Evolutionary conservation across 768 basidiomycete genomes (phyloP).

Genomic region (Pulveroboletus sp.): DNA sequence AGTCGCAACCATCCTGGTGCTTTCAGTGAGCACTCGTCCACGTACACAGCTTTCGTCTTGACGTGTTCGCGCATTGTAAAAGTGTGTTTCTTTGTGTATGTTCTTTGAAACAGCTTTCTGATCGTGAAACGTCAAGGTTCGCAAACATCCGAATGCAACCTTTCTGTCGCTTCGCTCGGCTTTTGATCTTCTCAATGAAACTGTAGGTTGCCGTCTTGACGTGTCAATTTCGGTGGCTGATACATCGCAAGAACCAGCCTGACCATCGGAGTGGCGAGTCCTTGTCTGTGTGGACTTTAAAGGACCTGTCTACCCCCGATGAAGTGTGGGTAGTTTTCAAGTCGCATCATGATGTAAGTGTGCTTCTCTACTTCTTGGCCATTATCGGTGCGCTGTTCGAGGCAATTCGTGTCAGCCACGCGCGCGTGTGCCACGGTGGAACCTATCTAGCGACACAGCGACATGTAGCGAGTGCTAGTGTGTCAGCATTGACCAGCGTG

Average conservation of each 20-base stretch:
- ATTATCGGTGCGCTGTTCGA: too few relatives aligned
- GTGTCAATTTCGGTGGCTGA: conserved; percentile 5
- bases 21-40: conserved; percentile 3
- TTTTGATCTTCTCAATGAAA: conserved; percentile 19
- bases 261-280: conserved; percentile 4
- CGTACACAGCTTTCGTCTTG: conserved; percentile 41
- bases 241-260: conserved; percentile 6
- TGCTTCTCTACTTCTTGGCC: background rate
- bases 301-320: conserved; percentile 34
- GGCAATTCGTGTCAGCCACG: background rate
- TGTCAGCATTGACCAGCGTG: background rate
- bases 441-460: background rate
- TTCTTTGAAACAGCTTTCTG: background rate
- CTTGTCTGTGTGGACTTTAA: conserved; percentile 47
- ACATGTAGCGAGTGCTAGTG: background rate
- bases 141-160: conserved; percentile 20
- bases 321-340: conserved; percentile 55
- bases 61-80: conserved; percentile 53
- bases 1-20: conserved; percentile 4
- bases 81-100: conserved; percentile 32
- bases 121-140: conserved; percentile 17
- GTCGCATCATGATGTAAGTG: conserved; percentile 59
- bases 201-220: conserved; percentile 12
- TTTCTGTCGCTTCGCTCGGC: conserved; percentile 26
- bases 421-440: conserved; percentile 5